Conservation (phyloP, 2,329 filamentous ascomycete species). For the Niveomyces coronatus region DNA sequence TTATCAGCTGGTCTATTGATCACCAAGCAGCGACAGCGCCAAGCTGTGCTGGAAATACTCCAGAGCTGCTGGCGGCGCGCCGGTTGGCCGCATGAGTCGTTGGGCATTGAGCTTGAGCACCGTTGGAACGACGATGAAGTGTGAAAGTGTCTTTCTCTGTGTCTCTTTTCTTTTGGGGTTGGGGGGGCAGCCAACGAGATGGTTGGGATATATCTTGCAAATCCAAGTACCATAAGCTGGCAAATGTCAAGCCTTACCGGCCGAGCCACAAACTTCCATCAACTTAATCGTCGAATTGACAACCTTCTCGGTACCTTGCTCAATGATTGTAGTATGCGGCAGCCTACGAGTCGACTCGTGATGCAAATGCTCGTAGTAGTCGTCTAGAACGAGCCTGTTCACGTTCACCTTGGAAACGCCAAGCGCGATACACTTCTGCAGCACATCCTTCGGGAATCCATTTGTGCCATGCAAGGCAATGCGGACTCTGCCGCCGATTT, state of each 20-base stretch:
- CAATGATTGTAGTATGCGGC: too few relatives aligned
- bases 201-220: neutral
- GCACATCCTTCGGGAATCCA: neutral
- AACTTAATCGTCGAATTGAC: neutral
- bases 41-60: neutral
- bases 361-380: constrained; percentile 11
- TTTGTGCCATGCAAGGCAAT: constrained; percentile 3
- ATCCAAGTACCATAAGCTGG: neutral
- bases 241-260: neutral
- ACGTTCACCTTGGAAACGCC: constrained; percentile 42
- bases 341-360: neutral
- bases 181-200: too few relatives aligned
- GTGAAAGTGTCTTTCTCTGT: too few relatives aligned
- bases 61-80: neutral
- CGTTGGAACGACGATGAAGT: neutral
- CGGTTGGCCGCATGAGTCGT: neutral
- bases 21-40: neutral
- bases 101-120: neutral
- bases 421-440: neutral
- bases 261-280: neutral
- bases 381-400: constrained; percentile 20
- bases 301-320: too few relatives aligned
- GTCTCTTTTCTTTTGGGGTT: too few relatives aligned
- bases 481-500: neutral
- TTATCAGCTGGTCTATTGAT: neutral